Conservation (phyloP, 345 rosid genomes). For the Camelina sativa region DNA sequence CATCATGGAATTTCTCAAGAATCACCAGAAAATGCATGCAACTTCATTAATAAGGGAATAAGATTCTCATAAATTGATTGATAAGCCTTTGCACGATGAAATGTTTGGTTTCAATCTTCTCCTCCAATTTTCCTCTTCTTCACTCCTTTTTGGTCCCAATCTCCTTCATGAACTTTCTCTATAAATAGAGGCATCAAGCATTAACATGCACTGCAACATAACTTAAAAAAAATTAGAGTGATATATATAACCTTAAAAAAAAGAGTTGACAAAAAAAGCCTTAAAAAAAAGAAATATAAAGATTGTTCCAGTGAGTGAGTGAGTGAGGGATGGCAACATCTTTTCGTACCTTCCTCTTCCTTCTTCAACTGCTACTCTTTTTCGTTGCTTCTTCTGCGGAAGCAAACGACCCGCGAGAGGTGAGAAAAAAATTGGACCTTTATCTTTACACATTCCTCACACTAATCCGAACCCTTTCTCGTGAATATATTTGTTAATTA, state of each 20-base stretch:
- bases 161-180: constrained; percentile 16
- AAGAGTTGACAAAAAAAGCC: neutral
- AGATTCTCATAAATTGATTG: constrained; percentile 37
- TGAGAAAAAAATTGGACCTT: neutral
- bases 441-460: neutral
- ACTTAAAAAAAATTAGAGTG: neutral
- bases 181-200: constrained; percentile 17
- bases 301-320: neutral
- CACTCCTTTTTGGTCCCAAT: neutral
- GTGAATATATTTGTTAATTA: neutral
- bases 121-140: constrained; percentile 8
- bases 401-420: constrained; percentile 30
- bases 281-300: neutral
- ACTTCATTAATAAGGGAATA: constrained; percentile 25
- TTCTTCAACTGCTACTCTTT: constrained; percentile 32
- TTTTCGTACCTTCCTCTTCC: constrained; percentile 16
- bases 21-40: neutral
- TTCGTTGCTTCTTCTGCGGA: constrained; percentile 5
- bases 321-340: constrained; percentile 23
- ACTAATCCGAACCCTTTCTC: neutral
- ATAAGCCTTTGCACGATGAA: constrained; percentile 29
- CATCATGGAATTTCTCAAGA: constrained; percentile 15
- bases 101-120: constrained; percentile 26
- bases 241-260: neutral
- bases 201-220: constrained; percentile 1